Evolutionary conservation across 164 flowering plant genomes (phyloP), one percentile per base, ranked within the genome.

Genomic region (Macadamia integrifolia): DNA sequence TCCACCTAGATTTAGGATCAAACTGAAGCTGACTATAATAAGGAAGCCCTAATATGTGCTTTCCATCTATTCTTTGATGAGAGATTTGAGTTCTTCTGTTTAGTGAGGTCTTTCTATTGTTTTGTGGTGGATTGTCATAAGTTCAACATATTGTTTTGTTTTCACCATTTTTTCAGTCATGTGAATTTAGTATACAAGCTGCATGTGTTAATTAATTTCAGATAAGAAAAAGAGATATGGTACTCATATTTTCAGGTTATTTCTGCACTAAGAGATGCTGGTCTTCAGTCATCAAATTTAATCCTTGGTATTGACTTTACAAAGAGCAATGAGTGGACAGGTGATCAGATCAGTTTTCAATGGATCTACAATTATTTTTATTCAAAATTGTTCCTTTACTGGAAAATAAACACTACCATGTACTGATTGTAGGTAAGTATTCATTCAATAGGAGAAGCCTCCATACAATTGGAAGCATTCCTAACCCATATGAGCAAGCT

Each of bases 321-420:
- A 55, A 89, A 92, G 78, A 92, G 98, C 80, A 92, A 92, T 67
- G 98, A 92, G 64, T 90, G 98, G 98, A 83, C 87, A 73, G 98
- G 96, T 88, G 58, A 70, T 63, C 35, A 35, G 42, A 59, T 64
- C 14, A 28, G 1, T 56, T 11, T 53, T n/a, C 15, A 35, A 35
- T 15, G 13, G 49, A 17, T 13, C 12, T 63, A 3, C n/a, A 44
- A 32, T 14, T n/a, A n/a, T 9, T 6, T 62, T 56, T 15, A 5
- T 17, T 8, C 30, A 55, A 3, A 12, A 23, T 43, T 66, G 23
- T 44, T 42, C 6, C 69, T 11, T 15, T 35, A 12, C 42, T 60
- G 35, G 17, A 6, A 23, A n/a, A 29, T 67, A 63, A n/a, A 66
- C 14, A 15, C 64, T 58, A 52, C 58, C 65, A 44, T 60, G 62